A percentile compares a stretch with the other conserved stretches of the same genome.
Evolutionary conservation across 306 rosid genomes (phyloP).

Genomic region (Quercus alba): DNA sequence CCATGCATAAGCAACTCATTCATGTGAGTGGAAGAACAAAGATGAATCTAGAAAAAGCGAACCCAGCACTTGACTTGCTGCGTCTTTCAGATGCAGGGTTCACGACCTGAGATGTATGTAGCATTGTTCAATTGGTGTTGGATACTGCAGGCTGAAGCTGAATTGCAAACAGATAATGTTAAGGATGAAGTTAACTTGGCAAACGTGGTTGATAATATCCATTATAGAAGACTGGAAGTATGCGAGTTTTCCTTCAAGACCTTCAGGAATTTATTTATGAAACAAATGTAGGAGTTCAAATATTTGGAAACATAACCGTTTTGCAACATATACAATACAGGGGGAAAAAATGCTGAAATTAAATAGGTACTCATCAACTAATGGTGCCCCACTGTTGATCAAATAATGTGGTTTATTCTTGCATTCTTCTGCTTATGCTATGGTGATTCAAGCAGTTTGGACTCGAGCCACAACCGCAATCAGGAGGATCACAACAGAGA

Average conservation of each 20-base stretch:
- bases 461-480: conserved; percentile 52
- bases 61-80: background rate
- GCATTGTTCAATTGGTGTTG: background rate
- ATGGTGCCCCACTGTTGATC: no score
- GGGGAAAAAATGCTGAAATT: no score
- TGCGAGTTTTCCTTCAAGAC: background rate
- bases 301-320: background rate
- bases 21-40: background rate
- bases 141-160: background rate
- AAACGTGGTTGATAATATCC: background rate
- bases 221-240: no score
- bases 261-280: background rate
- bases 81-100: background rate
- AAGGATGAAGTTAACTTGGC: no score
- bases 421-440: background rate
- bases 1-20: background rate
- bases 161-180: background rate
- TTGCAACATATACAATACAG: background rate
- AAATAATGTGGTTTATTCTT: background rate
- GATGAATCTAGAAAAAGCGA: background rate
- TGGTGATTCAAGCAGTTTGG: conserved; percentile 21
- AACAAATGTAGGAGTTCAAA: background rate
- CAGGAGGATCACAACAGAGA: conserved; percentile 48
- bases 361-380: background rate
- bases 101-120: background rate